Evolutionary conservation across 495 filamentous ascomycete species (phyloP), one percentile per base, ranked within the genome.

Genomic region (Evansstolkia leycettana): DNA sequence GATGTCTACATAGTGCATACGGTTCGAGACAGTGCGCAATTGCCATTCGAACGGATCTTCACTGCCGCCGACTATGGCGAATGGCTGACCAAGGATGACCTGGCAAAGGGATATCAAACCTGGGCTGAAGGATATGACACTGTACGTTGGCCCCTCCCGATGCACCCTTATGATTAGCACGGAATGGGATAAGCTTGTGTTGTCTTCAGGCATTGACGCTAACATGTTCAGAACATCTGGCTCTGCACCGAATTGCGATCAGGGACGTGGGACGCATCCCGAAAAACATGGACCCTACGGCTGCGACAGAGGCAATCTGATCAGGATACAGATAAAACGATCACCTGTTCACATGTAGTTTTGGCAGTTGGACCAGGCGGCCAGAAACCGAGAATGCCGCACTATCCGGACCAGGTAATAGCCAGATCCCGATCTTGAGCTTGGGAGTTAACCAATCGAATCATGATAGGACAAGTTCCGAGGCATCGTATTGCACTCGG

Each of bases 31-130:
- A 5, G 9, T 9, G 40, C 42, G 28, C 45, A 55, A 41, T 29
- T 61, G 10, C 59, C 58, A 3, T 62, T 61, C 39, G 51, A 47
- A 7, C 47, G 53, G 17, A 61, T 53, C 0, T 65, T 57, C 35
- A 37, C 41, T 0, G 26, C 39, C 0, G 14, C 11, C 28, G 29
- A 44, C 14, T 48, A 54, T 38, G 51, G 42, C 7, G 45, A 60
- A 18, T 55, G 37, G 28, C 42, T 61, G 5, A 49, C 53, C 2
- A 54, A 50, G 17, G 45, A 54, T 19, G 48, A 57, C 36, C 35
- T 62, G 12, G 58, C 39, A 9, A 28, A 30, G 17, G 58, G 50
- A 1, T 54, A 51, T 34, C 34, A 43, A 19, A 28, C 24, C 11
- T 61, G 45, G 44, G 42, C 34, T 7, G 29, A 45, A 14, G 49